phyloP scores from a whole-genome alignment of 2,329 filamentous ascomycete species.

The Cercospora sp. region DNA sequence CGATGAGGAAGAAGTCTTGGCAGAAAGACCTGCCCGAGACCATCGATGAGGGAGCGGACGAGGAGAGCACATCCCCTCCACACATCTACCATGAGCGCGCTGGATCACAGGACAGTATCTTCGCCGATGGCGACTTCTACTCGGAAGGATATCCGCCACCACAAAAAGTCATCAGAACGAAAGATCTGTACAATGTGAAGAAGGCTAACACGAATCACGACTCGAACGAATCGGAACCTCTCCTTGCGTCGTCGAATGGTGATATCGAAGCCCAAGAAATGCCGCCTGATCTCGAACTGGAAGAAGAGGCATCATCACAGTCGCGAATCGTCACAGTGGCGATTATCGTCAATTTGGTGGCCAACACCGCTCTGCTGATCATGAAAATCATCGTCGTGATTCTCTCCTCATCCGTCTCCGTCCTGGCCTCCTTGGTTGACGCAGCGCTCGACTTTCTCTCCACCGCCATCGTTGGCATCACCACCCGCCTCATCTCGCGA shows the following conservation, averaged over 20 bases:
- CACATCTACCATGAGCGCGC: conserved; percentile 28
- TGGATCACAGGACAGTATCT: conserved; percentile 29
- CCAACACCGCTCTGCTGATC: conserved; percentile 72
- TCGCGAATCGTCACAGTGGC: conserved; percentile 79
- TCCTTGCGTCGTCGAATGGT: conserved; percentile 28
- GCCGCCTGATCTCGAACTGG: conserved; percentile 66
- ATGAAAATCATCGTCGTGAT: conserved; percentile 77
- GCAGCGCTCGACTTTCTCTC: conserved; percentile 77
- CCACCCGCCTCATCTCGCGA: conserved; percentile 70
- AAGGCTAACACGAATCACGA: conserved; percentile 57
- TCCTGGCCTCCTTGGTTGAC: conserved; percentile 76
- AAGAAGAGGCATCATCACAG: conserved; percentile 70
- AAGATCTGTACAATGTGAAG: conserved; percentile 75
- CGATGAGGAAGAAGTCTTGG: conserved; percentile 17
- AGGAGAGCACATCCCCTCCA: conserved; percentile 18
- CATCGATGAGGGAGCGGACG: conserved; percentile 66
- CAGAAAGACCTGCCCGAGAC: conserved; percentile 64
- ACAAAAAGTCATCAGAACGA: conserved; percentile 69
- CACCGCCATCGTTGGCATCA: conserved; percentile 78
- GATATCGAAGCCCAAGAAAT: conserved; percentile 44
- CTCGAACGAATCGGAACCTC: conserved; percentile 41
- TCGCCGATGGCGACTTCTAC: conserved; percentile 26
- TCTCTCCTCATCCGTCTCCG: conserved; percentile 77
- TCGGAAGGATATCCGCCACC: conserved; percentile 26
- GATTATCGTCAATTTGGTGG: conserved; percentile 80